Conservation (phyloP, 2,329 filamentous ascomycete species). For the Aulographum hederae region DNA sequence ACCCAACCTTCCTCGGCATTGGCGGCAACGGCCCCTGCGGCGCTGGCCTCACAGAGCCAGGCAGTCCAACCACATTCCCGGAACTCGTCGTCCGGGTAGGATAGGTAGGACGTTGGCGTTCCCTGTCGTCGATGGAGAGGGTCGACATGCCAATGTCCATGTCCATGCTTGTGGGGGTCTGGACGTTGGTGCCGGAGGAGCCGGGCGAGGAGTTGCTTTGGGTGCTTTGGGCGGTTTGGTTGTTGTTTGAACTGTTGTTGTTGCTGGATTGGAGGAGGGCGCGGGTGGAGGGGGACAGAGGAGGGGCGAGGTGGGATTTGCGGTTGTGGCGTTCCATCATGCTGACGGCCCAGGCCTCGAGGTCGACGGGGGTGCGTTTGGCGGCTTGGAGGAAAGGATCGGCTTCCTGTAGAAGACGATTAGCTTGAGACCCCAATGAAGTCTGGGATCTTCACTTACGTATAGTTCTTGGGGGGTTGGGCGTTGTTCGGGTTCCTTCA, state of each 20-base stretch:
- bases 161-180: slow-evolving; percentile 4
- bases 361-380: slow-evolving; percentile 86
- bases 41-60: not conserved
- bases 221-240: not conserved
- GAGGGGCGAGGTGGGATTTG: slow-evolving; percentile 78
- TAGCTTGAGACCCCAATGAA: not conserved
- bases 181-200: not conserved
- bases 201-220: not conserved
- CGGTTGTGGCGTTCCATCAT: slow-evolving; percentile 92
- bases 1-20: not conserved
- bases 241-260: slow-evolving; percentile 1
- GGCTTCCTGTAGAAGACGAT: slow-evolving; percentile 43
- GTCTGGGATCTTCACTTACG: slow-evolving; percentile 33
- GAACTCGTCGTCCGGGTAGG: slow-evolving; percentile 4
- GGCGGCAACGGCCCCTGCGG: not conserved
- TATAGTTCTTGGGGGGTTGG: slow-evolving; percentile 89
- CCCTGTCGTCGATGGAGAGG: slow-evolving; percentile 2
- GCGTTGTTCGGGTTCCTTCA: slow-evolving; percentile 72
- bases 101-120: not conserved
- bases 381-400: slow-evolving; percentile 92
- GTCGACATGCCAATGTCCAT: slow-evolving; percentile 3
- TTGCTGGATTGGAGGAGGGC: slow-evolving; percentile 48
- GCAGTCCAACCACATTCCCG: slow-evolving; percentile 4
- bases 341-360: slow-evolving; percentile 82
- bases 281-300: slow-evolving; percentile 59